A percentile compares a stretch with the other conserved stretches of the same genome.
Conservation (phyloP, 129 eudicot species). For the Artemisia tridentata region DNA sequence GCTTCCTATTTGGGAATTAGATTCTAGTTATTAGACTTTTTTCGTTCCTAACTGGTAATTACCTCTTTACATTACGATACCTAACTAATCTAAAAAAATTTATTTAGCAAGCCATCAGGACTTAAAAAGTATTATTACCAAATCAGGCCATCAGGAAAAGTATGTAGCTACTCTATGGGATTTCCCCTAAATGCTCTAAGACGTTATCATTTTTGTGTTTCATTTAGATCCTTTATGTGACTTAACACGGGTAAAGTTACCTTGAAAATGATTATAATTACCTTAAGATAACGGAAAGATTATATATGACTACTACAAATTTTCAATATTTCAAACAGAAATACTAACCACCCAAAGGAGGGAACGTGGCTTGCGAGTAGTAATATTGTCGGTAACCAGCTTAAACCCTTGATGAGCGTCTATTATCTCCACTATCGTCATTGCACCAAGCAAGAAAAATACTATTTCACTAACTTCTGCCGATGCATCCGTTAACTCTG, state of each 20-base stretch:
- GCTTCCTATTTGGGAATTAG: no score
- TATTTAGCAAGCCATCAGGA: no score
- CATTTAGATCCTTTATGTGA: no score
- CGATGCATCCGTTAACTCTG: slow-evolving; percentile 91
- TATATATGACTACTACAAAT: slow-evolving; percentile 2
- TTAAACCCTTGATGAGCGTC: slow-evolving; percentile 99
- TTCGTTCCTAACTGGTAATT: no score
- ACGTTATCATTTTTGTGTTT: no score
- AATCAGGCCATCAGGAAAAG: no score
- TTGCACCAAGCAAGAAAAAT: slow-evolving; percentile 95
- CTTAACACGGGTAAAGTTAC: slow-evolving; percentile 30
- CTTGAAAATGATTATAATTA: slow-evolving; percentile 63
- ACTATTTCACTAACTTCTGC: slow-evolving; percentile 99
- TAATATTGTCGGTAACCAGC: slow-evolving; percentile 91
- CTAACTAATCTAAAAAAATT: no score
- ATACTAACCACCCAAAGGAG: slow-evolving; percentile 99
- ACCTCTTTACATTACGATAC: no score
- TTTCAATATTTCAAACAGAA: not conserved
- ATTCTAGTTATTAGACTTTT: no score
- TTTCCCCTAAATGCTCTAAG: no score
- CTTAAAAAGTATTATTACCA: no score
- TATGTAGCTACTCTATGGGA: no score
- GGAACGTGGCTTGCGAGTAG: slow-evolving; percentile 92
- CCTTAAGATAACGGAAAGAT: slow-evolving; percentile 4
- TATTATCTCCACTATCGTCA: slow-evolving; percentile 97